Evolutionary conservation across 768 basidiomycete species (phyloP).

Genomic region (Amanita muscaria): DNA sequence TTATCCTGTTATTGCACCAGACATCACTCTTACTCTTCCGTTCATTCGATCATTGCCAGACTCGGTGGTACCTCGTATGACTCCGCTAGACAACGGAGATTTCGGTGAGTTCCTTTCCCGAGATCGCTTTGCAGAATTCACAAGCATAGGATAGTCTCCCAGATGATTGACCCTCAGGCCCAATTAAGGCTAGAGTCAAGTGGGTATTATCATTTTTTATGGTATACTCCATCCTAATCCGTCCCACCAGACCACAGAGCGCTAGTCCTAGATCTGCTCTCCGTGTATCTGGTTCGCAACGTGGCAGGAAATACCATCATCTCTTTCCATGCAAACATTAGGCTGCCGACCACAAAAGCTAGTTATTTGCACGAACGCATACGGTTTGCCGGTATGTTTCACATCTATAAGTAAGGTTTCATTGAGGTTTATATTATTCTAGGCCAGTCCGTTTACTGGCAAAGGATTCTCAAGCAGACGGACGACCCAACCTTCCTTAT

Average conservation of each 20-base stretch:
- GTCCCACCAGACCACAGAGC: slow-evolving; percentile 21
- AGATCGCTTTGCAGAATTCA: neutral
- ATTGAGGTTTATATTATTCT: too few species aligned
- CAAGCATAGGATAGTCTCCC: slow-evolving; percentile 1
- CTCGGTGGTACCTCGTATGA: too few species aligned
- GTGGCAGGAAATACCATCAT: slow-evolving; percentile 38
- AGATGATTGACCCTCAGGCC: slow-evolving; percentile 30
- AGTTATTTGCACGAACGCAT: slow-evolving; percentile 37
- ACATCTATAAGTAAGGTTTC: too few species aligned
- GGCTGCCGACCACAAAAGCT: slow-evolving; percentile 31
- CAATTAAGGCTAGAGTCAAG: slow-evolving; percentile 18
- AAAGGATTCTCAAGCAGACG: slow-evolving; percentile 29
- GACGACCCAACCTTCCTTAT: slow-evolving; percentile 49
- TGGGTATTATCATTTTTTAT: too few species aligned
- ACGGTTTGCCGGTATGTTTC: slow-evolving; percentile 32
- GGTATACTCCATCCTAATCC: neutral
- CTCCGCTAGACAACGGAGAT: too few species aligned
- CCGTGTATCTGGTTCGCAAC: slow-evolving; percentile 41
- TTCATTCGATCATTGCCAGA: slow-evolving; percentile 38
- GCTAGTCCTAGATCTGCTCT: slow-evolving; percentile 37
- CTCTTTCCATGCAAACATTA: slow-evolving; percentile 35
- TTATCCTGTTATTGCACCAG: slow-evolving; percentile 22
- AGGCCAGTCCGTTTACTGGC: slow-evolving; percentile 41
- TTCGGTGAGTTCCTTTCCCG: too few species aligned
- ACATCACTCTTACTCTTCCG: slow-evolving; percentile 49